These are phyloP conservation scores for Tagetes patula DNA, from an alignment of 129 eudicot species.

Conservation along the genomic window DNA sequence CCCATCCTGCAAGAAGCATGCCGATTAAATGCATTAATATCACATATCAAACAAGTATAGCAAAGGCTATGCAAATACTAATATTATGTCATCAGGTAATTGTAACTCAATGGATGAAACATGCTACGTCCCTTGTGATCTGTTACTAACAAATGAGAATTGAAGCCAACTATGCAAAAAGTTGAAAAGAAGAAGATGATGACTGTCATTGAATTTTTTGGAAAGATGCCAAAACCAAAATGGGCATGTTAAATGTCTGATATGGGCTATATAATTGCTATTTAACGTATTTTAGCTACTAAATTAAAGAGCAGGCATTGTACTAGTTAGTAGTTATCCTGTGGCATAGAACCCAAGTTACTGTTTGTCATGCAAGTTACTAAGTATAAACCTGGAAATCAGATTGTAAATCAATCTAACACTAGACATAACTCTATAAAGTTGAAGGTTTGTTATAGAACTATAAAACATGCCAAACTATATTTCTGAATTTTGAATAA, in stretches of 20 bases:
- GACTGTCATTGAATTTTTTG: background rate
- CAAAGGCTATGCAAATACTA: background rate
- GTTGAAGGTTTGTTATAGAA: background rate
- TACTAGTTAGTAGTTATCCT: background rate
- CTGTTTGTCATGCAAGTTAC: background rate
- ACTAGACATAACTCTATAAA: background rate
- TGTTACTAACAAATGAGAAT: background rate
- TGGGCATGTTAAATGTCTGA: too few relatives aligned
- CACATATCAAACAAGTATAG: background rate
- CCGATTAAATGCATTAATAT: background rate
- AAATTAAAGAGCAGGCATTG: background rate
- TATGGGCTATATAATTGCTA: background rate
- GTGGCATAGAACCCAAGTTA: background rate
- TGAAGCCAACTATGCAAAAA: background rate
- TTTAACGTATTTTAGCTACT: background rate
- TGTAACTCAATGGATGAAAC: background rate
- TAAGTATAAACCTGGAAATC: background rate
- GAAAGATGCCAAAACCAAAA: background rate
- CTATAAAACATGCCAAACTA: conserved; percentile 11
- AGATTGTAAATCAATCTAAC: too few relatives aligned
- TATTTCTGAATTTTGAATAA: background rate
- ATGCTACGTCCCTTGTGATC: background rate
- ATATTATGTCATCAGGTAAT: background rate
- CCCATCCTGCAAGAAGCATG: conserved; percentile 61
- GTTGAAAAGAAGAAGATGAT: background rate